Base-by-base conservation (phyloP, 2,329 filamentous ascomycete species). In the Nemania abortiva region DNA sequence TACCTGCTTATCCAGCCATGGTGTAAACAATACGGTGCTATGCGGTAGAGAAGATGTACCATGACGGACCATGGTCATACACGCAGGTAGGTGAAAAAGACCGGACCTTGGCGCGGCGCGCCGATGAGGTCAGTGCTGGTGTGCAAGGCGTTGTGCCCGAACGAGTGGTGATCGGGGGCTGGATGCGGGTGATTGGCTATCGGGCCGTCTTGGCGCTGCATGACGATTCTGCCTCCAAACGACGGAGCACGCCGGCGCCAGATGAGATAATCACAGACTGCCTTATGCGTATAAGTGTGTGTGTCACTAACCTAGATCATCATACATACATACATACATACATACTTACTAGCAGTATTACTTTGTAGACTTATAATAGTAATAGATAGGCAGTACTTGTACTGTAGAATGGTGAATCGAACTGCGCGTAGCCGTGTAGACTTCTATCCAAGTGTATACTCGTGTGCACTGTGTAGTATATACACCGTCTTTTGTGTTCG, bases 141-240 rank as follows among this genome's bases (percentile, higher is more conserved):
- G 45, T 53, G 52, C 39, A 45, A 52, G 56, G 55, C 53, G 24
- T 50, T 31, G 58, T 34, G 55, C 58, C 58, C 22, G 49, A 61
- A 66, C 29, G 47, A 66, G 63, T 63, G 63, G 63, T 63, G 63
- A 63, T 66, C 52, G 55, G 55, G 22, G 6, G 45, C 15, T 42
- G 52, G n/a, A n/a, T 42, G 18, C 24, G 24, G 34, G 34, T 34
- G 34, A 64, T 67, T 67, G 60, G 64, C 22, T 47, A 39, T 62
- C 60, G 55, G 47, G 4, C 45, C 57, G 68, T 62, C 65, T 65
- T 70, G 53, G 60, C 61, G 34, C 34, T 55, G 57, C 22, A 22
- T 37, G 50, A 45, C 39, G 13, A 27, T 24, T 34, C 57, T 11
- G 52, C 31, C 50, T 37, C 20, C 37, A 65, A 66, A 66, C 66